Evolutionary conservation across 768 basidiomycete genomes (phyloP).

Genomic region (Rhodocollybia butyracea): DNA sequence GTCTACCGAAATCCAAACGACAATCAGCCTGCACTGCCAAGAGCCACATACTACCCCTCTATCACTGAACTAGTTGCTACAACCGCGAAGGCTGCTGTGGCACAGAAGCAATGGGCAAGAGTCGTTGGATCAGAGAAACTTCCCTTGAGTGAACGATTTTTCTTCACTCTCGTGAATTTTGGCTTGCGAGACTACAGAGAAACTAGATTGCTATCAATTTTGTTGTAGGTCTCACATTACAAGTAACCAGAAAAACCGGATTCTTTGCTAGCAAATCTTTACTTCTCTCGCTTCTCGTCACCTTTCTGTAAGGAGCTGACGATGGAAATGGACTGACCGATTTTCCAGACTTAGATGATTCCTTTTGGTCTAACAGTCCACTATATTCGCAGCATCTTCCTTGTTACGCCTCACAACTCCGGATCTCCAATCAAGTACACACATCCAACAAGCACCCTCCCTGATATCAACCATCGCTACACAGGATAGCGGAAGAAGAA

Average conservation of each 20-base stretch:
- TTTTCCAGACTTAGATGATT: constrained; percentile 77
- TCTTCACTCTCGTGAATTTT: too few species aligned
- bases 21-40: constrained; percentile 80
- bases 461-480: constrained; percentile 64
- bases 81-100: constrained; percentile 50
- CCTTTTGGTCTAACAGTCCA: too few species aligned
- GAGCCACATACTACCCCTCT: constrained; percentile 58
- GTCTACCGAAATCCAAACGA: constrained; percentile 57
- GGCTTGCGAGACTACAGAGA: too few species aligned
- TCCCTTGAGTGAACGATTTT: too few species aligned
- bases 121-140: constrained; percentile 73
- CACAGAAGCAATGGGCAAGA: constrained; percentile 74
- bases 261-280: constrained; percentile 41
- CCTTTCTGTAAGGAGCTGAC: constrained; percentile 76
- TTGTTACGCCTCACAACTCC: too few species aligned
- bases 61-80: constrained; percentile 55
- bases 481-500: constrained; percentile 42
- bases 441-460: constrained; percentile 47
- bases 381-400: too few species aligned
- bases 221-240: constrained; percentile 21
- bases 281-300: constrained; percentile 37
- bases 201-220: constrained; percentile 58
- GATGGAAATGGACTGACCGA: constrained; percentile 88
- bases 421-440: constrained; percentile 75
- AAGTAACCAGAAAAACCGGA: background rate